Evolutionary conservation across 2,329 filamentous ascomycete genomes (phyloP).

Genomic region (Colletotrichum spaethianum): DNA sequence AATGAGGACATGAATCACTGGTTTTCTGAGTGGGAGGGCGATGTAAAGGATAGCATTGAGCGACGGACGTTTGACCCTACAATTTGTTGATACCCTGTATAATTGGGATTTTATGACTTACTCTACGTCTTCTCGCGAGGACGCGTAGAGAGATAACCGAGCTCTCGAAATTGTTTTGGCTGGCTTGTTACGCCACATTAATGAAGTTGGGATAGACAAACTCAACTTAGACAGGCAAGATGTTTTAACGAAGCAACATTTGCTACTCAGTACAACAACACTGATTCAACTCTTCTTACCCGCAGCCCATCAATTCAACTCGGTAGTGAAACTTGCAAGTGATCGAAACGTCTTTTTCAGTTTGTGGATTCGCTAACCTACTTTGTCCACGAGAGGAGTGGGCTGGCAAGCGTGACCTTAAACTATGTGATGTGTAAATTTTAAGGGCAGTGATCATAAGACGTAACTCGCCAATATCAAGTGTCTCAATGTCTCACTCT

Average conservation of each 20-base stretch:
- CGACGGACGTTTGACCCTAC: not conserved
- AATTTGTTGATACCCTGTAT: slow-evolving; percentile 9
- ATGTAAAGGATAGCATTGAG: not conserved
- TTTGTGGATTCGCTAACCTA: no score
- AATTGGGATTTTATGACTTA: not conserved
- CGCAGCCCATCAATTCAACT: no score
- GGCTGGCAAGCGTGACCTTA: no score
- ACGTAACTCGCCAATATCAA: no score
- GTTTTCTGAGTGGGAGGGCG: no score
- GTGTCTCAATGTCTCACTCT: no score
- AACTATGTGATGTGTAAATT: no score
- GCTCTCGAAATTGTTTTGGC: not conserved
- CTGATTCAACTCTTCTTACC: not conserved
- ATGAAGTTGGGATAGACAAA: no score
- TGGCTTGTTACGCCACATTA: not conserved
- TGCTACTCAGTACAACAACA: not conserved
- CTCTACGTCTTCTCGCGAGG: not conserved
- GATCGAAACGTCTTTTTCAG: not conserved
- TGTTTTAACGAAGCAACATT: not conserved
- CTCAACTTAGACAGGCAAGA: not conserved
- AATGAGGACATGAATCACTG: not conserved
- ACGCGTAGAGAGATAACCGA: not conserved
- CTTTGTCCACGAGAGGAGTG: no score
- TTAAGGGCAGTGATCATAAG: no score
- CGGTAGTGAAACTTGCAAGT: no score